Base-by-base conservation (phyloP, 139 green algal genomes). In the Parachlorella kessleri region DNA sequence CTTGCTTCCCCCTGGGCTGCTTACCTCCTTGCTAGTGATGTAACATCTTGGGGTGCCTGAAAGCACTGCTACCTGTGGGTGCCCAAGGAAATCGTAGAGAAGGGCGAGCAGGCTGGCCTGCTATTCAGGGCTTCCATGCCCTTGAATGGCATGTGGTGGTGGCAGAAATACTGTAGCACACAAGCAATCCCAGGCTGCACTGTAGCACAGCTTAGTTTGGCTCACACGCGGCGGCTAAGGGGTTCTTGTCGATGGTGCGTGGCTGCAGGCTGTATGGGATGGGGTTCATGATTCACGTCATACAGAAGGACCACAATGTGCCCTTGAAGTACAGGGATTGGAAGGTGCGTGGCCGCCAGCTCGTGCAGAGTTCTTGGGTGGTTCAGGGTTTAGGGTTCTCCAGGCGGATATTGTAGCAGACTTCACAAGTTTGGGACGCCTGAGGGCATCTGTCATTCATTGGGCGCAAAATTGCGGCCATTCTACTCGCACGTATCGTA, bases 251-350 rank as follows among this genome's bases (percentile, higher is more conserved):
- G n/a, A n/a, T n/a, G n/a, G n/a, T n/a, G n/a, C n/a, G n/a, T n/a
- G n/a, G n/a, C n/a, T n/a, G n/a, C 72, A 70, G 72, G 72, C 54
- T 77, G 26, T 54, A 77, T 54, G 72, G 72, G 0, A 26, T 40
- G 8, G 77, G 66, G 41, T 26, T 70, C 32, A 82, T 77, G 77
- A 55, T 82, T n/a, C 77, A 82, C 67, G 53, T 82, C 40, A 82
- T 82, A 21, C 30, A 73, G 7, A 54, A 54, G 23, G 77, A 82
- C 42, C 77, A 66, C 3, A 53, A 24, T 1, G 77, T 82, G 40
- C 77, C 77, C 14, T 55, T 30, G 24, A 24, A 24, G 24, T 30
- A 32, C 32, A 0, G 14, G 2, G 32, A 82, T 40, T 82, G 77
- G 77, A 82, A 82, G 72, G 77, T 77, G 53, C 8, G 72, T 35